Evolutionary conservation across 768 basidiomycete species (phyloP), one percentile per base, ranked within the genome.

Genomic region (Lanmaoa pseudosensibilis): DNA sequence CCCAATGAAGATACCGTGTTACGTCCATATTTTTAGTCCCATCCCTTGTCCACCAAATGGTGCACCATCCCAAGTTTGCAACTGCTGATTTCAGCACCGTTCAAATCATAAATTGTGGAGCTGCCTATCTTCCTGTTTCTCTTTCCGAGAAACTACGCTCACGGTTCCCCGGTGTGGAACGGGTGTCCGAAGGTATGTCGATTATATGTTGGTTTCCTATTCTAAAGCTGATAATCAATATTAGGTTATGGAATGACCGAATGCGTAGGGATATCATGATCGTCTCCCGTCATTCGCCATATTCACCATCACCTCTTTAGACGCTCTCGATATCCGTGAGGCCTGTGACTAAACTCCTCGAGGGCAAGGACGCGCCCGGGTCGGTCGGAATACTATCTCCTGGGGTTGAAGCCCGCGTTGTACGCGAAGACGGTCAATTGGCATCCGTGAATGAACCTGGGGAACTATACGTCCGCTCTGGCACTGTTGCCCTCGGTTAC

Each of bases 171-270:
- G 55, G 64, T 30, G 69, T 75, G 6, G 64, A 69, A 0, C 59
- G 65, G 0, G 65, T 82, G 8, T 41, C 57, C 0, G 81, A 83
- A 76, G 86, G 85, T 85, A 41, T 11, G 74, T 62, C 32, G 27
- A 27, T 25, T 7, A 33, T 8, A 13, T 50, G 9, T 50, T 46
- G 2, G 21, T 44, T 36, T 48, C 27, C 15, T 23, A 19, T 48
- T 30, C 30, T 33, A 21, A 19, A 15, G 52, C 34, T 69, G 52
- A 63, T 23, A 19, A 27, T n/a, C 11, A 27, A 15, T 33, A 8
- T 19, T 52, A 86, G 87, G 86, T 0, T 90, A 88, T 61, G 89
- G 89, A 21, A 81, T 88, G 79, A 86, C 86, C 0, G 87, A 88
- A 77, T 69, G 69, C 48, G 86, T 87, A 65, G 50, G 86, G 71